Conservation (phyloP, 371 early-diverging fungal genomes). For the Mortierella sp. region DNA sequence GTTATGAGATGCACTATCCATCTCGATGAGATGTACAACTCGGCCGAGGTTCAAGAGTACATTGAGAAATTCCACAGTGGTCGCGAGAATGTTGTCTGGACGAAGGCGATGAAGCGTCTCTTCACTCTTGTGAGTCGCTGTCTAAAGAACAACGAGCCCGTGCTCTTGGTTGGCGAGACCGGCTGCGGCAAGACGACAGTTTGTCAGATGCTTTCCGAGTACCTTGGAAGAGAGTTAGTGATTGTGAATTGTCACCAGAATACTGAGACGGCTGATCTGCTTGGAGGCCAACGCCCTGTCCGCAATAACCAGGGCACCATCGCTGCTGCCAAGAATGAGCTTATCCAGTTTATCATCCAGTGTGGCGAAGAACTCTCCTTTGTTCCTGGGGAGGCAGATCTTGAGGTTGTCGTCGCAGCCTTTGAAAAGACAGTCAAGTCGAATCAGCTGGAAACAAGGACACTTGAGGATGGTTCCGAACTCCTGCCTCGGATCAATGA, state of each 20-base stretch:
- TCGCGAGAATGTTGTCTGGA: slow-evolving; percentile 85
- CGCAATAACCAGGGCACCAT: slow-evolving; percentile 69
- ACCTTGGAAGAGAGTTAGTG: slow-evolving; percentile 73
- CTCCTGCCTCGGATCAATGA: slow-evolving; percentile 24
- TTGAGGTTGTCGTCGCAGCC: slow-evolving; percentile 40
- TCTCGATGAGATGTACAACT: slow-evolving; percentile 74
- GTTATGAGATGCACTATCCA: slow-evolving; percentile 81
- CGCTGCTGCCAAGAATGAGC: slow-evolving; percentile 55
- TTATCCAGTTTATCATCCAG: slow-evolving; percentile 38
- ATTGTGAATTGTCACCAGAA: slow-evolving; percentile 98
- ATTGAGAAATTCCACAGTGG: slow-evolving; percentile 53
- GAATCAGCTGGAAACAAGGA: slow-evolving; percentile 30
- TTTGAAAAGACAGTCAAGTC: slow-evolving; percentile 48
- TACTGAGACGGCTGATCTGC: slow-evolving; percentile 97
- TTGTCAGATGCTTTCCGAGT: slow-evolving; percentile 89
- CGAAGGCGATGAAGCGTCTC: slow-evolving; percentile 92
- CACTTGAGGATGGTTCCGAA: slow-evolving; percentile 43
- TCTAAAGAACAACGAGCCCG: slow-evolving; percentile 90
- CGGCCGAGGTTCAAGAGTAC: slow-evolving; percentile 65
- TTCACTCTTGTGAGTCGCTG: slow-evolving; percentile 90
- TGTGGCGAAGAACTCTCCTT: slow-evolving; percentile 28
- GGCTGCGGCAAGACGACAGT: slow-evolving; percentile 99
- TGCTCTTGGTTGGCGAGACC: slow-evolving; percentile 98
- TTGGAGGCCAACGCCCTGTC: slow-evolving; percentile 97
- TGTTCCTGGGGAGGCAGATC: slow-evolving; percentile 41